Evolutionary conservation across 208 protist genomes (phyloP), one percentile per base, ranked within the genome.

Genomic region (Trypanosoma vivax): DNA sequence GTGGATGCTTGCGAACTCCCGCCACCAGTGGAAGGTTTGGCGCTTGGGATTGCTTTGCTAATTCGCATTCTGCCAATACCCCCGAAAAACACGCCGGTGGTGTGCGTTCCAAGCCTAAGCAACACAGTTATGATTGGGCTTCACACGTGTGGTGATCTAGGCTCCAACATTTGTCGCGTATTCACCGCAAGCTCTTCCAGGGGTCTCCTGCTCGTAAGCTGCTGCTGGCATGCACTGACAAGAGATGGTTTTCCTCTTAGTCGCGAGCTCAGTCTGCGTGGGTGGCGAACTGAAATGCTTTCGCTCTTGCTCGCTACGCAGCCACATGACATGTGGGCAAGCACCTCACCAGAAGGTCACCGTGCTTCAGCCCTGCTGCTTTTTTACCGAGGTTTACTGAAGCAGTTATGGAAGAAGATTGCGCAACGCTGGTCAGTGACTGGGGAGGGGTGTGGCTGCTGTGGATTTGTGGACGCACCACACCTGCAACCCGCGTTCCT

Each of bases 141-240:
- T 19, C 88, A 95, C 68, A 64, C 84, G 1, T 95, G 88, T 51
- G 88, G 88, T 21, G 83, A 95, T 54, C 69, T 95, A 27, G 88
- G 88, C 21, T 75, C 84, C n/a, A 84, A 75, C 23, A 67, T 90
- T 18, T 92, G 83, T 54, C 76, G 78, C 23, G 55, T 91, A 11
- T 95, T 88, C 47, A 4, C 48, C 3, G 18, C 60, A 49, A 79
- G 60, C 39, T 18, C 43, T 2, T 70, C 84, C 9, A 71, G 53
- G 31, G 83, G 80, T 4, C 47, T 95, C 48, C 65, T 91, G 55
- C 77, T 95, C 7, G 88, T 95, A 18, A 95, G 88, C 70, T 95
- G 88, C 64, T 95, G 88, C 63, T 95, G 88, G 88, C 81, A 95
- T 46, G 73, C 82, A 0, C 54, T 95, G 10, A 92, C 83, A 18